phyloP scores from a whole-genome alignment of 2,329 filamentous ascomycete species.

The Gnomoniopsis smithogilvyi region DNA sequence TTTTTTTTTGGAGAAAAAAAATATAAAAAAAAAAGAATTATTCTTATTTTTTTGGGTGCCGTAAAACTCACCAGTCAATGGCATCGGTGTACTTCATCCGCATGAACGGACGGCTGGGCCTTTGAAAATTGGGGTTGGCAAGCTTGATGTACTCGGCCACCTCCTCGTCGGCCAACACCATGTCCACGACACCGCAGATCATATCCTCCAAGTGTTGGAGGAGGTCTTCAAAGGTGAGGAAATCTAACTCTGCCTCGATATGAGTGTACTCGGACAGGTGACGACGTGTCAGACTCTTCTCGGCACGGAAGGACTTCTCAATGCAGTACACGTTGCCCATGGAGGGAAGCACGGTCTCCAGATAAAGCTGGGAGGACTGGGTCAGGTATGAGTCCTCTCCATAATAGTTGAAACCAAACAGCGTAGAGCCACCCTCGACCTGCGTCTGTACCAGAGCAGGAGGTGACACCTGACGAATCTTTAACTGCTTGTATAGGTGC shows the following conservation, averaged over 20 bases:
- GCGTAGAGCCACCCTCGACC: constrained; percentile 86
- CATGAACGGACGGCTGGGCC: constrained; percentile 80
- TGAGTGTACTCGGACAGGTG: constrained; percentile 97
- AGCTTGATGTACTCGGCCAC: constrained; percentile 72
- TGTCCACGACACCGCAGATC: constrained; percentile 80
- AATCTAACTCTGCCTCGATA: constrained; percentile 94
- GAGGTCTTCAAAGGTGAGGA: constrained; percentile 88
- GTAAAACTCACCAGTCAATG: constrained; percentile 16
- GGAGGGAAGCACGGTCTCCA: constrained; percentile 88
- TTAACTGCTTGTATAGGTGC: constrained; percentile 71
- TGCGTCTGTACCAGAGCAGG: constrained; percentile 93
- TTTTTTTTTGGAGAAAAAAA: too few species aligned
- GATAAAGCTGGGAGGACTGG: constrained; percentile 94
- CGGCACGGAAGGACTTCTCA: constrained; percentile 97
- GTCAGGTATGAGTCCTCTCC: constrained; percentile 87
- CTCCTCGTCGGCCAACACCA: constrained; percentile 68
- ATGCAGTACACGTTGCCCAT: constrained; percentile 97
- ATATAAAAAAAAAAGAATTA: too few species aligned
- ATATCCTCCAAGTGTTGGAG: constrained; percentile 83
- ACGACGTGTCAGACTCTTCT: constrained; percentile 91
- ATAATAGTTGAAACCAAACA: constrained; percentile 69
- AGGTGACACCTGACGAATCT: constrained; percentile 79
- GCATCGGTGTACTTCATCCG: constrained; percentile 78
- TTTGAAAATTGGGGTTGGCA: constrained; percentile 87
- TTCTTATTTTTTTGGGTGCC: neutral